Conservation (phyloP, 768 basidiomycete genomes). For the Boletus subcaerulescens region DNA sequence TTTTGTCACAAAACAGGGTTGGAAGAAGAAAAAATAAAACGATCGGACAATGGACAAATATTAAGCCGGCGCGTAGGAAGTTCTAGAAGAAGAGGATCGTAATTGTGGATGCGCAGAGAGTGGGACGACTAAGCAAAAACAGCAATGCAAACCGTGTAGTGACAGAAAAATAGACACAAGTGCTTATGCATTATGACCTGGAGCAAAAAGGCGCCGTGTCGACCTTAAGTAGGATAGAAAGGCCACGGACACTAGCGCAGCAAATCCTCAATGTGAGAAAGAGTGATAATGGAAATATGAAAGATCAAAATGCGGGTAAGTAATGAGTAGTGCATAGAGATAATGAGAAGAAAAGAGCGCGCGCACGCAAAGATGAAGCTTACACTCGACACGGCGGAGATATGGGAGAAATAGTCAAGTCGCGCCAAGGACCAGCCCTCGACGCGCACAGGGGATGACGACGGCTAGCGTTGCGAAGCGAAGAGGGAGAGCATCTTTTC, state of each 20-base stretch:
- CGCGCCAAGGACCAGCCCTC: conserved; percentile 25
- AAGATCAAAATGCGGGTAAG: conserved; percentile 19
- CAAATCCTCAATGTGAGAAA: conserved; percentile 13
- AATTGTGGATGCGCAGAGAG: conserved; percentile 19
- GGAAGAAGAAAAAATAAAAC: not conserved
- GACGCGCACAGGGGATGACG: conserved; percentile 4
- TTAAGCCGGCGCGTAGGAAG: conserved; percentile 18
- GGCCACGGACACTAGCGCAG: conserved; percentile 24
- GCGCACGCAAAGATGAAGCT: conserved; percentile 8
- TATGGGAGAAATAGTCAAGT: conserved; percentile 14
- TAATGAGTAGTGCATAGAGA: conserved; percentile 30
- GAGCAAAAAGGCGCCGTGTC: conserved; percentile 21
- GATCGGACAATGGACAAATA: conserved; percentile 7
- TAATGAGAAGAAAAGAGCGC: conserved; percentile 15
- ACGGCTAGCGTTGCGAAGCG: conserved; percentile 60
- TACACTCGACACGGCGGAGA: conserved; percentile 22
- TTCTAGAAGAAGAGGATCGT: conserved; percentile 23
- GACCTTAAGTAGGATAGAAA: conserved; percentile 22
- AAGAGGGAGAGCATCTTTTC: conserved; percentile 85
- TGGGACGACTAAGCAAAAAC: conserved; percentile 21
- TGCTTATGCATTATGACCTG: conserved; percentile 26
- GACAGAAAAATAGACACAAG: conserved; percentile 22
- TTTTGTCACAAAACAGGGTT: not conserved
- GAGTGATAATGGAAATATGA: not conserved
- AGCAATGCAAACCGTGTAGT: conserved; percentile 30